A percentile compares a stretch with the other conserved stretches of the same genome.
Conservation (phyloP, 495 filamentous ascomycete species). For the Astrothelium subdiscretum region DNA sequence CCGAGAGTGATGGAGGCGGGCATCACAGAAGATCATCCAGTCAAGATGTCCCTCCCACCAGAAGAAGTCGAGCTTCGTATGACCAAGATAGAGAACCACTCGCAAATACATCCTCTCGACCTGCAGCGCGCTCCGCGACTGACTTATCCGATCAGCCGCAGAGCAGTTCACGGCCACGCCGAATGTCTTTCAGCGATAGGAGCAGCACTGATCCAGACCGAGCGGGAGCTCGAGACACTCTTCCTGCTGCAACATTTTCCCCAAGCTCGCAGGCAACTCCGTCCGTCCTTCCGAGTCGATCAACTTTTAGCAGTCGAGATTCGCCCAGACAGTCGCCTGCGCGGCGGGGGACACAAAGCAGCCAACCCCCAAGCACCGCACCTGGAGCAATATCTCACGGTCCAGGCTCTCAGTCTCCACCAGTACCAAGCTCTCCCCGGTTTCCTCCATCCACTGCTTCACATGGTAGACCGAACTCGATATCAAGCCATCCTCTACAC, state of each 20-base stretch:
- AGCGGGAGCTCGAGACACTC: not conserved
- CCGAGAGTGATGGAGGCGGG: conserved; percentile 24
- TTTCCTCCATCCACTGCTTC: not conserved
- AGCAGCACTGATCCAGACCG: conserved; percentile 36
- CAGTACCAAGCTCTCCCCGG: not conserved
- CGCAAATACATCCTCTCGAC: conserved; percentile 16
- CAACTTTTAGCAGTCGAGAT: conserved; percentile 7
- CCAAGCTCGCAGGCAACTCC: not conserved
- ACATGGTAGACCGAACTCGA: not conserved
- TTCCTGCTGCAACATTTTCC: not conserved
- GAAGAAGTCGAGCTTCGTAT: not conserved
- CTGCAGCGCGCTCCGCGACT: conserved; percentile 45
- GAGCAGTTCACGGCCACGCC: conserved; percentile 11
- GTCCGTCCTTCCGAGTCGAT: not conserved
- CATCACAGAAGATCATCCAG: conserved; percentile 44
- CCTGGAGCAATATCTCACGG: not conserved
- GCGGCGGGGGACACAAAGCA: not conserved
- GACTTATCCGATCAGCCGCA: conserved; percentile 42
- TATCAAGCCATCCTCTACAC: conserved; percentile 5
- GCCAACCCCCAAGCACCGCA: not conserved
- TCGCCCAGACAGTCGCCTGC: conserved; percentile 15
- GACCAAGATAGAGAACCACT: not conserved
- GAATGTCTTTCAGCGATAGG: conserved; percentile 28
- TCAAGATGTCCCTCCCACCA: conserved; percentile 16
- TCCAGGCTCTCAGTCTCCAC: not conserved